These are phyloP conservation scores for Botrytis squamosa DNA, from an alignment of 2,329 filamentous ascomycete genomes.

Conservation along the genomic window DNA sequence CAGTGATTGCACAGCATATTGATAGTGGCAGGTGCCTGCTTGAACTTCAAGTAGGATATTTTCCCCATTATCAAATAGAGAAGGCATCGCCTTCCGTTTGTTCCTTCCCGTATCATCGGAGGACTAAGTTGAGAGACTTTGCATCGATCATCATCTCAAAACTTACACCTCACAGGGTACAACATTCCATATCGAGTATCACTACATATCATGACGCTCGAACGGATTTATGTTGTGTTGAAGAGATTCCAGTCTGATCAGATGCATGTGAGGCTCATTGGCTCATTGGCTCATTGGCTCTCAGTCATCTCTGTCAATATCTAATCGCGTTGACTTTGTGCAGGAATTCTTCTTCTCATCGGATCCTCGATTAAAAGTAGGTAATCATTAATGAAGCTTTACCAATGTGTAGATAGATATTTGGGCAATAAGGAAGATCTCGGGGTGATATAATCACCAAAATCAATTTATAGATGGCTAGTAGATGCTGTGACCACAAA, in stretches of 20 bases:
- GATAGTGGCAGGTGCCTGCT: not conserved
- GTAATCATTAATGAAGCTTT: not conserved
- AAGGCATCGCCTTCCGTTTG: not conserved
- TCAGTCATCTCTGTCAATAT: not conserved
- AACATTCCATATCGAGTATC: not conserved
- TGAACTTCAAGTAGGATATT: not conserved
- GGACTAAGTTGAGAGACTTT: too few species aligned
- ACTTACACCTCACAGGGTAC: not conserved
- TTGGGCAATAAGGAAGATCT: not conserved
- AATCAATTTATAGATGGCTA: not conserved
- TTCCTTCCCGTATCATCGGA: not conserved
- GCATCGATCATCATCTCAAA: not conserved
- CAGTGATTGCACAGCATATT: not conserved
- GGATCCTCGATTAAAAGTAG: not conserved
- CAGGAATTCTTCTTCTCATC: not conserved
- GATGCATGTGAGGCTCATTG: not conserved
- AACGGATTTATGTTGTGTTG: conserved; percentile 7
- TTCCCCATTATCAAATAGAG: not conserved
- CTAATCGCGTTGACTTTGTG: not conserved
- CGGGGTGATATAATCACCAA: not conserved
- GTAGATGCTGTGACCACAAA: not conserved
- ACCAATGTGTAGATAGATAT: not conserved
- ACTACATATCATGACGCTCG: not conserved
- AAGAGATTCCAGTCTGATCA: not conserved
- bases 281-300: not conserved